phyloP scores from a whole-genome alignment of 768 basidiomycete genomes.

The Boletales sp. region DNA sequence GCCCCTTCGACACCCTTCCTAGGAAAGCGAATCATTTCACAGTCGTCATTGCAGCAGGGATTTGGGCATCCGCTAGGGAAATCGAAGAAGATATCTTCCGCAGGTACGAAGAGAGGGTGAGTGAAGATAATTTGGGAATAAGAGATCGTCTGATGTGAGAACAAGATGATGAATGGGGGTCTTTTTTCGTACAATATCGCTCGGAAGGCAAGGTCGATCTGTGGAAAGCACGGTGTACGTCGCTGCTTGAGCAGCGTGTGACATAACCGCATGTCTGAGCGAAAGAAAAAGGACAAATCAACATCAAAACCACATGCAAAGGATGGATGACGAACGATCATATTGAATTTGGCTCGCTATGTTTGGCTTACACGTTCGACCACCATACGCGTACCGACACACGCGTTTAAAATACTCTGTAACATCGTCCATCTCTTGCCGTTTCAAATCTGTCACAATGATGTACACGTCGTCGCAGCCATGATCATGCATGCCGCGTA shows the following conservation, averaged over 20 bases:
- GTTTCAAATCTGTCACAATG: slow-evolving; percentile 75
- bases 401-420: slow-evolving; percentile 78
- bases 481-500: slow-evolving; percentile 77
- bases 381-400: slow-evolving; percentile 61
- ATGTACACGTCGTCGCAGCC: slow-evolving; percentile 78
- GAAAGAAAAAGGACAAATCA: slow-evolving; percentile 3
- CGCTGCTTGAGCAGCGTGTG: slow-evolving; percentile 65
- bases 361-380: slow-evolving; percentile 57
- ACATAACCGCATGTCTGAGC: slow-evolving; percentile 59
- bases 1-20: slow-evolving; percentile 60
- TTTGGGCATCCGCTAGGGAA: slow-evolving; percentile 79
- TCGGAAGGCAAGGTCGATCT: slow-evolving; percentile 74
- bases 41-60: slow-evolving; percentile 75
- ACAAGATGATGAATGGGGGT: slow-evolving; percentile 73
- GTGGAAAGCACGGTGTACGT: slow-evolving; percentile 77
- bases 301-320: background rate
- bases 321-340: slow-evolving; percentile 51
- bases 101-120: slow-evolving; percentile 63
- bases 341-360: slow-evolving; percentile 64
- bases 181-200: slow-evolving; percentile 73
- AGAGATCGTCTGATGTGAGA: slow-evolving; percentile 76
- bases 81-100: slow-evolving; percentile 69
- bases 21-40: slow-evolving; percentile 80
- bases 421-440: slow-evolving; percentile 77
- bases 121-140: slow-evolving; percentile 84